Evolutionary conservation across 2,329 filamentous ascomycete genomes (phyloP).

Genomic region (Fonsecaea monophora): DNA sequence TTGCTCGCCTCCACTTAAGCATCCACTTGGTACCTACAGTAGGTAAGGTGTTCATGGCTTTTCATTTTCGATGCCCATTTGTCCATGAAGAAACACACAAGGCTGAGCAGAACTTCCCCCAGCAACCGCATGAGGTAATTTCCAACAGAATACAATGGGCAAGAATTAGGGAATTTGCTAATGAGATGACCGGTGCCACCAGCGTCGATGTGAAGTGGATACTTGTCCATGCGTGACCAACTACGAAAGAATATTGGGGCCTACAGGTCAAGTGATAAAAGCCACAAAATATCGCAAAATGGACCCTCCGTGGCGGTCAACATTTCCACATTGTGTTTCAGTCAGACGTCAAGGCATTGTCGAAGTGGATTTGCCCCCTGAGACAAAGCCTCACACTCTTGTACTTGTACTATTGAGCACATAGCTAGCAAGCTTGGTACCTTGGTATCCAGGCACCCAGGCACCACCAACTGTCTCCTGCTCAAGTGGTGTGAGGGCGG

Average conservation of each 20-base stretch:
- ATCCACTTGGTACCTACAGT: not conserved
- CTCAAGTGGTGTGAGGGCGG: conserved; percentile 25
- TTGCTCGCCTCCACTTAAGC: conserved; percentile 6
- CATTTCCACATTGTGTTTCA: conserved; percentile 5
- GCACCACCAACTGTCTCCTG: not conserved
- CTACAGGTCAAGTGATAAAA: conserved; percentile 10
- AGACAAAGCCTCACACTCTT: not conserved
- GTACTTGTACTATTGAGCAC: too few species aligned
- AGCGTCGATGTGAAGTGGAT: conserved; percentile 1
- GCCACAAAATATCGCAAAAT: conserved; percentile 5
- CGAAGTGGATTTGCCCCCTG: conserved; percentile 1
- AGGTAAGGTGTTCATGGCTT: not conserved
- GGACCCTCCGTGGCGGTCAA: not conserved
- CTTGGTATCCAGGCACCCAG: not conserved
- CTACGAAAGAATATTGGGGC: conserved; percentile 17
- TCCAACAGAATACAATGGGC: not conserved
- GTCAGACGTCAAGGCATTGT: not conserved
- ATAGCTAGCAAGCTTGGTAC: too few species aligned
- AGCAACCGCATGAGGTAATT: not conserved
- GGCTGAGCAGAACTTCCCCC: not conserved
- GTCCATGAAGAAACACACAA: not conserved
- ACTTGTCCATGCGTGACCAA: not conserved
- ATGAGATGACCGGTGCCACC: not conserved
- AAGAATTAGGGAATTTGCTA: not conserved
- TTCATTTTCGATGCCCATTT: conserved; percentile 9